Conservation (phyloP, 2,329 filamentous ascomycete species). For the Xylaria sp. region DNA sequence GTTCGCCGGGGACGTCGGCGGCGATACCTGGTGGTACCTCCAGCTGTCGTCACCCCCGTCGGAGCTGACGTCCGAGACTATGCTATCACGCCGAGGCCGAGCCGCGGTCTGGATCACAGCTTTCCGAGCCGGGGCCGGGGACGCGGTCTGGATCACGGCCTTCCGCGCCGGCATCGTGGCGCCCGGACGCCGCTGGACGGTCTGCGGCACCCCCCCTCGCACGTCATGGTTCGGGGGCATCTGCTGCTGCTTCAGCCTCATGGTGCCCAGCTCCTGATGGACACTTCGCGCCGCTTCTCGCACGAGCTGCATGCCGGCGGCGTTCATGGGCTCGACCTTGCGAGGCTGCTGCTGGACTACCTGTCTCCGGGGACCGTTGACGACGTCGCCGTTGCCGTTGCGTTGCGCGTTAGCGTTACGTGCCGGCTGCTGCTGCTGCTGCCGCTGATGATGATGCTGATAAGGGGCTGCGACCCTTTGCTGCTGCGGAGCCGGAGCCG, state of each 20-base stretch:
- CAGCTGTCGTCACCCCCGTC: slow-evolving; percentile 13
- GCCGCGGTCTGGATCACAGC: neutral
- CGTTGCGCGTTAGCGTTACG: neutral
- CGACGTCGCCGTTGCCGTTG: neutral
- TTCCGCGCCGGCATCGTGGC: neutral
- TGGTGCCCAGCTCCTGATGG: slow-evolving; percentile 7
- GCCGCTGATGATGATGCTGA: neutral
- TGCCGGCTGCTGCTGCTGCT: neutral
- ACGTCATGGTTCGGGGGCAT: no score
- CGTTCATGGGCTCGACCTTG: neutral
- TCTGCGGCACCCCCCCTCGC: neutral
- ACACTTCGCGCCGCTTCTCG: neutral
- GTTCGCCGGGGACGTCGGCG: neutral
- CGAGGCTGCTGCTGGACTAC: neutral
- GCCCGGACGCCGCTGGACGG: slow-evolving; percentile 11
- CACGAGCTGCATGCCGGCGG: neutral
- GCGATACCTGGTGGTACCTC: slow-evolving; percentile 25
- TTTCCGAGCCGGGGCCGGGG: neutral
- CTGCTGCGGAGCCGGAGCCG: no score
- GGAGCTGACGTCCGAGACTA: slow-evolving; percentile 31
- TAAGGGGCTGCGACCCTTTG: neutral
- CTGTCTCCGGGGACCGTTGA: neutral
- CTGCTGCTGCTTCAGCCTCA: neutral
- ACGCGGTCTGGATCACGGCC: neutral
- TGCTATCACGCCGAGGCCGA: slow-evolving; percentile 19